phyloP scores from a whole-genome alignment of 2,329 filamentous ascomycete genomes.

The Ambrosiella xylebori region DNA sequence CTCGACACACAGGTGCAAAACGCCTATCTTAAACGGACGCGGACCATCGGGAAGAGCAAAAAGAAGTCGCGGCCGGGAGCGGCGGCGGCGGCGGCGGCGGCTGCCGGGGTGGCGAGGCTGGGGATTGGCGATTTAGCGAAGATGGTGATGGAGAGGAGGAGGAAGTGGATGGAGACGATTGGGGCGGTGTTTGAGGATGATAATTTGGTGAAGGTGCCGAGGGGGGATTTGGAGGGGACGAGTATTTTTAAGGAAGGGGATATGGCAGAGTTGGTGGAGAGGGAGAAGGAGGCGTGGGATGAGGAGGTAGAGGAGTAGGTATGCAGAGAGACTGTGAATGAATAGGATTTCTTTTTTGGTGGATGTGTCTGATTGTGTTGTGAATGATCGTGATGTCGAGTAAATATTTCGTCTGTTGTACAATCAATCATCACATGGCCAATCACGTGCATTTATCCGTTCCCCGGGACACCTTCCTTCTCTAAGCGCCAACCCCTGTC shows the following conservation, averaged over 20 bases:
- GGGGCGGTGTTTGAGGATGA: slow-evolving; percentile 80
- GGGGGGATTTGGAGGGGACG: slow-evolving; percentile 42
- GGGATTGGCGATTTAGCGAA: slow-evolving; percentile 83
- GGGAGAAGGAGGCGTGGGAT: slow-evolving; percentile 66
- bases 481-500: too few relatives aligned
- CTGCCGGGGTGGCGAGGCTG: slow-evolving; percentile 47
- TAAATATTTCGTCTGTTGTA: too few relatives aligned
- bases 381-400: too few relatives aligned
- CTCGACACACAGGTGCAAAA: slow-evolving; percentile 88
- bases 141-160: slow-evolving; percentile 78
- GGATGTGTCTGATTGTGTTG: slow-evolving; percentile 6
- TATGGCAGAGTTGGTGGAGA: slow-evolving; percentile 58
- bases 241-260: slow-evolving; percentile 55
- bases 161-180: slow-evolving; percentile 80
- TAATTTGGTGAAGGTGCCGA: slow-evolving; percentile 54
- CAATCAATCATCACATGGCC: too few relatives aligned
- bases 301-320: slow-evolving; percentile 53
- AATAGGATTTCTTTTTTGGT: too few relatives aligned
- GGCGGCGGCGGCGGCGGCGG: slow-evolving; percentile 51
- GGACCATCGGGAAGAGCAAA: slow-evolving; percentile 85
- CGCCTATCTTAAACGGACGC: slow-evolving; percentile 87
- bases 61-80: slow-evolving; percentile 71
- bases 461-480: too few relatives aligned
- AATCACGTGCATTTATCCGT: too few relatives aligned
- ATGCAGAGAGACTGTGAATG: not conserved